Evolutionary conservation across 257 asterid species (phyloP).

Genomic region (Solanum appendiculatum): DNA sequence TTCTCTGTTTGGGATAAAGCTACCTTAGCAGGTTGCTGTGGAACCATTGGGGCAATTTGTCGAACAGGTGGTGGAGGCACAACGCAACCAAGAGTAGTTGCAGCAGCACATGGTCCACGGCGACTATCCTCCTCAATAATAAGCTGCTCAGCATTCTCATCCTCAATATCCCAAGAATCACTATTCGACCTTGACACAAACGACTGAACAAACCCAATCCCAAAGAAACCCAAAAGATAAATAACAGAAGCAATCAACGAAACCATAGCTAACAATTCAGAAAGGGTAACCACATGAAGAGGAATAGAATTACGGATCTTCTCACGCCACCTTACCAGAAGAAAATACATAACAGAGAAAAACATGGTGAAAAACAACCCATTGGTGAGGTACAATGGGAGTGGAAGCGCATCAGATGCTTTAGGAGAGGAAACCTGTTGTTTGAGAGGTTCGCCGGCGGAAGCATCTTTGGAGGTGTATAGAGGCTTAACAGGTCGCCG

Average conservation of each 20-base stretch:
- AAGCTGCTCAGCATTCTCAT: slow-evolving; percentile 7
- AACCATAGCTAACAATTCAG: slow-evolving; percentile 33
- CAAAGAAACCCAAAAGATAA: slow-evolving; percentile 36
- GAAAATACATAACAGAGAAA: slow-evolving; percentile 39
- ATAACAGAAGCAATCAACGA: slow-evolving; percentile 28
- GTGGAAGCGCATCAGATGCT: slow-evolving; percentile 27
- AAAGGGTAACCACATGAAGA: slow-evolving; percentile 32
- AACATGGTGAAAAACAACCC: slow-evolving; percentile 34
- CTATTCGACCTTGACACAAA: slow-evolving; percentile 16
- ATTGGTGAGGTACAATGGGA: slow-evolving; percentile 27
- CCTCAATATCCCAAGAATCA: slow-evolving; percentile 35
- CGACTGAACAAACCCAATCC: slow-evolving; percentile 43
- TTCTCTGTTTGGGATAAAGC: background rate
- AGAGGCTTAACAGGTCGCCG: slow-evolving; percentile 17
- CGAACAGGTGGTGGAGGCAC: slow-evolving; percentile 9
- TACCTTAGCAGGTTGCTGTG: slow-evolving; percentile 10
- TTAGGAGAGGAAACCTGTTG: background rate
- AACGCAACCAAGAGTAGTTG: slow-evolving; percentile 17
- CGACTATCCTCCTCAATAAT: slow-evolving; percentile 21
- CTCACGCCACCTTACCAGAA: slow-evolving; percentile 37
- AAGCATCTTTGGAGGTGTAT: background rate
- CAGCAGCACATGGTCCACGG: slow-evolving; percentile 7
- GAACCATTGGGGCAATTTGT: background rate
- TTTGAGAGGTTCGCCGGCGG: slow-evolving; percentile 22
- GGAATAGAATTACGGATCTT: slow-evolving; percentile 41